Base-by-base conservation (phyloP, 179 eudicot species). In the Vitellaria paradoxa region DNA sequence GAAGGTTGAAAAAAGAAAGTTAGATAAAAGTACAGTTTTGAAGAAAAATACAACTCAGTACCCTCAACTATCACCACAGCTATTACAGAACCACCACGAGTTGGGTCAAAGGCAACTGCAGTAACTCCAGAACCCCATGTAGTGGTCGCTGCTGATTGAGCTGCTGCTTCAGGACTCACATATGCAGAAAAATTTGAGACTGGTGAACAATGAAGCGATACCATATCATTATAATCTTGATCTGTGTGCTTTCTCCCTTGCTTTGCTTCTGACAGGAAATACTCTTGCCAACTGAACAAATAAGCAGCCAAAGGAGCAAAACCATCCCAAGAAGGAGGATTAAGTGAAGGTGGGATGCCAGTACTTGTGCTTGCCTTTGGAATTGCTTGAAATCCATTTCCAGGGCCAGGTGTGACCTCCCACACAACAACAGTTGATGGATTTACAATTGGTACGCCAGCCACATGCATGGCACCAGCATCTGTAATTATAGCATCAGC, bases 41-140 rank as follows among this genome's bases (percentile, higher is more conserved):
- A 68, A 68, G 47, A 8, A 18, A 61, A 60, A 9, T 68, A 24
- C 12, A 80, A 62, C 62, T 72, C 52, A 60, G 65, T 90, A 93
- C 99, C 99, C 84, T 95, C 99, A 83, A 95, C 99, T 72, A 93
- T 95, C 76, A 93, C 99, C 77, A 93, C 95, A 79, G 98, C 88
- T 81, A 95, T 90, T 72, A 93, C 99, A 67, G 99, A 95, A 76
- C 99, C 99, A 60, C 99, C 99, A 76, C 94, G 91, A 59, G 99
- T 95, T 20, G 99, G 99, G 87, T 95, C 99, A 82, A 95, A 95
- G 24, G 99, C 91, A 85, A 95, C 97, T 80, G 99, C 98, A 77
- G 99, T 95, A 76, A 95, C 99, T 75, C 99, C 99, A 82, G 99
- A 95, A 72, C 99, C 99, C 99, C 99, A 95, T n/a, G 99, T 95